These are phyloP conservation scores for Lotus japonicus DNA, from an alignment of 306 rosid genomes.

Conservation along the genomic window DNA sequence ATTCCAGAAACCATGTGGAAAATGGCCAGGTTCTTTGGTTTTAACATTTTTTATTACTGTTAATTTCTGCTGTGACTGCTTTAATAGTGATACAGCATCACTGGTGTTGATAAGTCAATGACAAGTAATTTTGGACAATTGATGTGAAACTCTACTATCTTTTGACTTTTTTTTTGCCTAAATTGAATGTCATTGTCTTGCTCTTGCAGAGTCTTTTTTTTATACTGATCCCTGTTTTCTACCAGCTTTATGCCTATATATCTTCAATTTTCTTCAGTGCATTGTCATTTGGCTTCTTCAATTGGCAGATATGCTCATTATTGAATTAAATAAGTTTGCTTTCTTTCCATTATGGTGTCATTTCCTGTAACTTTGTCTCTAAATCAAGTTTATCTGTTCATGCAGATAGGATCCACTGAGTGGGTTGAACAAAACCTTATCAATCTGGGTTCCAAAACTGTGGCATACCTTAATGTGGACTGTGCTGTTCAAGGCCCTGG, in stretches of 20 bases:
- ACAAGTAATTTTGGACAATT: neutral
- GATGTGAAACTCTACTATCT: neutral
- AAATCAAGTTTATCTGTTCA: conserved; percentile 14
- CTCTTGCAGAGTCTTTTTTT: neutral
- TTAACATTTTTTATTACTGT: neutral
- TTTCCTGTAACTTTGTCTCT: conserved; percentile 15
- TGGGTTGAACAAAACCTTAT: conserved; percentile 95
- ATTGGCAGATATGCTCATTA: neutral
- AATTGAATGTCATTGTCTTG: neutral
- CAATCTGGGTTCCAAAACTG: conserved; percentile 71
- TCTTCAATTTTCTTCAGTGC: neutral
- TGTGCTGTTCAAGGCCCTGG: conserved; percentile 96
- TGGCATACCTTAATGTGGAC: conserved; percentile 92
- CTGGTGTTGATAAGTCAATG: neutral
- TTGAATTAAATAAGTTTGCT: conserved; percentile 7
- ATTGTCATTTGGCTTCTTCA: conserved; percentile 16
- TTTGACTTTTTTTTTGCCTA: neutral
- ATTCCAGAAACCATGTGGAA: neutral
- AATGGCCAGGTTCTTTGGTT: neutral
- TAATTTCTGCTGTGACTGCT: neutral
- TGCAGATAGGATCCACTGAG: conserved; percentile 91
- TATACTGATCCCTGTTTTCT: neutral
- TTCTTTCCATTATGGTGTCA: neutral
- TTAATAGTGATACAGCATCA: neutral
- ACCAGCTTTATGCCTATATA: neutral